A percentile compares a stretch with the other conserved stretches of the same genome.
These are phyloP conservation scores for Talaromyces proteolyticus DNA, from an alignment of 495 filamentous ascomycete species.

Conservation along the genomic window DNA sequence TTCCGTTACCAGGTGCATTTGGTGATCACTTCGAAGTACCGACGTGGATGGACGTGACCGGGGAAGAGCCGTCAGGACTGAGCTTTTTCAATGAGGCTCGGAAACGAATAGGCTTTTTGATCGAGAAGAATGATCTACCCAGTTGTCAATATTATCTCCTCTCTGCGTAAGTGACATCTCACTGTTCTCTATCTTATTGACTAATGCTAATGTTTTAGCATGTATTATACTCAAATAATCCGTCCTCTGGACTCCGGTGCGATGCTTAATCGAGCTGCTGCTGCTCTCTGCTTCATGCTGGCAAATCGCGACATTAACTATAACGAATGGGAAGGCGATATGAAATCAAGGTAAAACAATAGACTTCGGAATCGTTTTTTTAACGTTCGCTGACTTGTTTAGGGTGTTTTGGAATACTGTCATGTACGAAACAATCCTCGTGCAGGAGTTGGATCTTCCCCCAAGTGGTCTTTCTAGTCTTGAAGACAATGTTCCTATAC, in stretches of 20 bases:
- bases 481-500: slow-evolving; percentile 40
- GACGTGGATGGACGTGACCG: slow-evolving; percentile 36
- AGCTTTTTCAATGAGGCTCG: slow-evolving; percentile 43
- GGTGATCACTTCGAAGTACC: slow-evolving; percentile 33
- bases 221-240: slow-evolving; percentile 39
- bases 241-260: slow-evolving; percentile 42
- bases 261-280: slow-evolving; percentile 43
- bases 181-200: background rate
- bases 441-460: slow-evolving; percentile 40
- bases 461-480: slow-evolving; percentile 38
- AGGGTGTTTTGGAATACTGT: slow-evolving; percentile 43
- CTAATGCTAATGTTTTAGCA: slow-evolving; percentile 10
- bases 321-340: slow-evolving; percentile 43
- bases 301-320: slow-evolving; percentile 42
- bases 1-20: slow-evolving; percentile 31
- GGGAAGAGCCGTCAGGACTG: slow-evolving; percentile 35
- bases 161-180: slow-evolving; percentile 27
- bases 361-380: background rate
- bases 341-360: slow-evolving; percentile 27
- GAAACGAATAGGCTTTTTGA: slow-evolving; percentile 40
- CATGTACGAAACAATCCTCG: slow-evolving; percentile 44
- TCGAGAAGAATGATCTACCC: slow-evolving; percentile 40
- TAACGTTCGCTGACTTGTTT: slow-evolving; percentile 1
- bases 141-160: slow-evolving; percentile 43
- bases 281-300: slow-evolving; percentile 39